These are phyloP conservation scores for Podaxis sp. DNA, from an alignment of 768 basidiomycete species.

Conservation along the genomic window DNA sequence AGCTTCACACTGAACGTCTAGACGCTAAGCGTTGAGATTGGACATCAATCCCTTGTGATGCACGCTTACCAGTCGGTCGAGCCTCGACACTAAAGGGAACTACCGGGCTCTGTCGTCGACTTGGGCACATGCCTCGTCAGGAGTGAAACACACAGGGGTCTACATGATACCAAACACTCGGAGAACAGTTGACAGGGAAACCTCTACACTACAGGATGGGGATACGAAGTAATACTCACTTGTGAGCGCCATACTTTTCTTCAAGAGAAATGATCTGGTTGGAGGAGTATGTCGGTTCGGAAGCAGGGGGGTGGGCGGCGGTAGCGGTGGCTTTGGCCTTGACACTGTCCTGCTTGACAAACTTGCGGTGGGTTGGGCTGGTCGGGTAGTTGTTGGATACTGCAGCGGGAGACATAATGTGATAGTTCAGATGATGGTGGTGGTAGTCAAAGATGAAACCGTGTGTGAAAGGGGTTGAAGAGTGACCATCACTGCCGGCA, in stretches of 20 bases:
- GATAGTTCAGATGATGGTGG: not conserved
- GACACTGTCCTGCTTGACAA: slow-evolving; percentile 10
- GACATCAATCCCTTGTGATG: not conserved
- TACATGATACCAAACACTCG: not conserved
- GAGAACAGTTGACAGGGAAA: not conserved
- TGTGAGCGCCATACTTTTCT: slow-evolving; percentile 82
- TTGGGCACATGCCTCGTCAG: not conserved
- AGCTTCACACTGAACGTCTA: slow-evolving; percentile 9
- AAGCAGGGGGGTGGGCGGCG: slow-evolving; percentile 1
- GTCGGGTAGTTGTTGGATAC: not conserved
- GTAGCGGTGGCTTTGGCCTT: slow-evolving; percentile 14
- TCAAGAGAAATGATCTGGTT: slow-evolving; percentile 72
- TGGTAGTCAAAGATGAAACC: slow-evolving; percentile 4
- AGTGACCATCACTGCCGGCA: slow-evolving; percentile 5
- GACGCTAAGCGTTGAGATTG: not conserved
- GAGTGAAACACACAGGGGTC: slow-evolving; percentile 7
- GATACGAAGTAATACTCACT: slow-evolving; percentile 51
- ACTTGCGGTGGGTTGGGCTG: slow-evolving; percentile 11
- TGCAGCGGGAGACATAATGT: slow-evolving; percentile 11
- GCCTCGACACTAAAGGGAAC: not conserved
- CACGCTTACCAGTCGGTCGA: slow-evolving; percentile 7
- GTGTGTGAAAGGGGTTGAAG: not conserved
- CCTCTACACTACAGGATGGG: not conserved
- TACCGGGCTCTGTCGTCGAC: not conserved
- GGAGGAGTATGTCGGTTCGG: slow-evolving; percentile 6